Percentiles rank a stretch among this genome's conserved stretches.
Evolutionary conservation across 2,329 filamentous ascomycete genomes (phyloP).

Genomic region (Monosporascus sp.): DNA sequence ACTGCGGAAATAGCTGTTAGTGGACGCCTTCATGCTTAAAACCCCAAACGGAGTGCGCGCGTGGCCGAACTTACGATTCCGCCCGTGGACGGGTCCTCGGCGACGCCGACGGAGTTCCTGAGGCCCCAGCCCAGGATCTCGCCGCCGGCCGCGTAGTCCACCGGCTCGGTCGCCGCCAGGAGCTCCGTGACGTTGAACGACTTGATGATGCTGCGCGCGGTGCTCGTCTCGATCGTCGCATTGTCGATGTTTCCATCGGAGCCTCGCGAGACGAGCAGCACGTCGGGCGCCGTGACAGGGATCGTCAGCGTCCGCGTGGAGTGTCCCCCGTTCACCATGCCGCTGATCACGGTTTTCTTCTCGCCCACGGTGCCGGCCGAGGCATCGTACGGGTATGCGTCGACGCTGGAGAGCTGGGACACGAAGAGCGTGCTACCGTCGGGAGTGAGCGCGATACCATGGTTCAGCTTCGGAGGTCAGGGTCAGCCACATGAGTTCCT

Average conservation of each 20-base stretch:
- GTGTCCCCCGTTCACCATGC: conserved; percentile 60
- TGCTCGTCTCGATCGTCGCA: conserved; percentile 36
- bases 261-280: conserved; percentile 62
- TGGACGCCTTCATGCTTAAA: not conserved
- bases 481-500: not conserved
- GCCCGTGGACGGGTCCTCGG: conserved; percentile 51
- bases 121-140: conserved; percentile 61
- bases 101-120: conserved; percentile 66
- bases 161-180: conserved; percentile 15
- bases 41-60: no score
- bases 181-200: conserved; percentile 40
- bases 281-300: conserved; percentile 46
- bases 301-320: conserved; percentile 62
- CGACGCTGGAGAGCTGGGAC: conserved; percentile 55
- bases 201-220: conserved; percentile 56
- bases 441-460: conserved; percentile 48
- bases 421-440: conserved; percentile 51
- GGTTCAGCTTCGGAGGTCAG: conserved; percentile 40
- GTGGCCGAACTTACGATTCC: conserved; percentile 30
- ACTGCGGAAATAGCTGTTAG: conserved; percentile 18
- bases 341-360: conserved; percentile 50
- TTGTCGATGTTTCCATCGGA: conserved; percentile 58
- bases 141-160: conserved; percentile 44
- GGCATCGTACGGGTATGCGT: conserved; percentile 61
- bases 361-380: conserved; percentile 37